Conservation (phyloP, 306 rosid genomes). For the Cucurbita maxima region DNA sequence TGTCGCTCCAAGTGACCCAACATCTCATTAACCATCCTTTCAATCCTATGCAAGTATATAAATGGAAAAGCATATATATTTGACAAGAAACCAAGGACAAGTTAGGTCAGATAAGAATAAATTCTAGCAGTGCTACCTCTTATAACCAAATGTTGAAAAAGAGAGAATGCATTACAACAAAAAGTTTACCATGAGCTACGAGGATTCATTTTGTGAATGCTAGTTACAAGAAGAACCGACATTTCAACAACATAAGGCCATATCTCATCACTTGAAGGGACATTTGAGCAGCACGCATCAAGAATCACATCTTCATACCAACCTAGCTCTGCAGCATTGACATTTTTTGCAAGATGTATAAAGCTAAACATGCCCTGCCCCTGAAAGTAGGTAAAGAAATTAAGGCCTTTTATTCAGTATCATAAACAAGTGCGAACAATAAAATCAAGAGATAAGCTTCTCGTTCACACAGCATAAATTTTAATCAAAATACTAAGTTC, state of each 20-base stretch:
- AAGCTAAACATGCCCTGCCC: slow-evolving; percentile 73
- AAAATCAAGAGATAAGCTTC: neutral
- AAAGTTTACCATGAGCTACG: slow-evolving; percentile 67
- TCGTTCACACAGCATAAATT: neutral
- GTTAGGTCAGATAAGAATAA: neutral
- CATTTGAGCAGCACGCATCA: slow-evolving; percentile 96
- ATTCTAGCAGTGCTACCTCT: neutral
- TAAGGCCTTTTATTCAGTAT: neutral
- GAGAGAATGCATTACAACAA: neutral
- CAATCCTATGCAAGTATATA: slow-evolving; percentile 39
- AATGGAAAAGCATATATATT: neutral
- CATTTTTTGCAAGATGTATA: slow-evolving; percentile 49
- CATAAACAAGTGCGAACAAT: neutral
- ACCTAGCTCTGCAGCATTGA: slow-evolving; percentile 45
- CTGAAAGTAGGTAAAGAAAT: slow-evolving; percentile 24
- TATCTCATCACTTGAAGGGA: slow-evolving; percentile 60
- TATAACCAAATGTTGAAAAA: neutral
- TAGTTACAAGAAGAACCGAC: slow-evolving; percentile 52
- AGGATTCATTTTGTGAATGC: slow-evolving; percentile 56
- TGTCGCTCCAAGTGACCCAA: slow-evolving; percentile 89
- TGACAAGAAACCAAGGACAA: neutral
- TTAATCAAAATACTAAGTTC: neutral
- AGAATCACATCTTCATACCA: slow-evolving; percentile 64
- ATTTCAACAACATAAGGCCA: slow-evolving; percentile 73
- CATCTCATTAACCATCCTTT: slow-evolving; percentile 74